Base-by-base conservation (phyloP, 441 rosid genomes). In the Pelargonium fulgidum region DNA sequence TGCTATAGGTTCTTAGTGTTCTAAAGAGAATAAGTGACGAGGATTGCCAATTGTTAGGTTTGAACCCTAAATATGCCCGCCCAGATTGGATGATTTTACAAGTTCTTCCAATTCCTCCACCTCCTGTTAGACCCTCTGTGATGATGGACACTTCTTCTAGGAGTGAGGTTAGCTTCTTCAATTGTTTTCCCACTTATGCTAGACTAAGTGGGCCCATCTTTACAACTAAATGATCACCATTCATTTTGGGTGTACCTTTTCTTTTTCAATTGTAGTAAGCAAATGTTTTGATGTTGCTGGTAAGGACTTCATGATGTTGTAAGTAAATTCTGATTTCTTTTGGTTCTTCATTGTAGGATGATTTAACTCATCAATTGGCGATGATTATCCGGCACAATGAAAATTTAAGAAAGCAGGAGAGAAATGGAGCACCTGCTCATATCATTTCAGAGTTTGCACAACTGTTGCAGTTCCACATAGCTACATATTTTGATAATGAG, bases 1-100 rank as follows among this genome's bases (percentile, higher is more conserved):
- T 66, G 61, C 73, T 58, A 63, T 73, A 92, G 97, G 96, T 93
- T 75, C 88, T 91, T 70, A 84, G 93, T 79, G 98, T 94, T 73
- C 76, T 94, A 70, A 92, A 94, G 84, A 87, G 98, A 82, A 90
- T 94, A 81, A 91, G 97, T 67, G 99, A 94, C 24, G 96, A 83
- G 75, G 97, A 93, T 76, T 91, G 99, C 77, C 89, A 70, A 50
- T 80, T 91, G 72, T 69, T 93, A 72, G 98, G 99, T 69, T 87
- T 93, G 75, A 79, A 88, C 76, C 99, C 99, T 29, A 91, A 90
- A 82, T 90, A 87, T 82, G 99, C 99, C 64, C 97, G 97, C 73
- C 99, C 99, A 17, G 99, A 95, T 79, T 92, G 99, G 98, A 95
- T 95, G 99, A 95, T 95, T 77, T 80, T 95, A 41, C 93, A 92